Base-by-base conservation (phyloP, 2,329 filamentous ascomycete species). In the Aspergillus novofumigatus region DNA sequence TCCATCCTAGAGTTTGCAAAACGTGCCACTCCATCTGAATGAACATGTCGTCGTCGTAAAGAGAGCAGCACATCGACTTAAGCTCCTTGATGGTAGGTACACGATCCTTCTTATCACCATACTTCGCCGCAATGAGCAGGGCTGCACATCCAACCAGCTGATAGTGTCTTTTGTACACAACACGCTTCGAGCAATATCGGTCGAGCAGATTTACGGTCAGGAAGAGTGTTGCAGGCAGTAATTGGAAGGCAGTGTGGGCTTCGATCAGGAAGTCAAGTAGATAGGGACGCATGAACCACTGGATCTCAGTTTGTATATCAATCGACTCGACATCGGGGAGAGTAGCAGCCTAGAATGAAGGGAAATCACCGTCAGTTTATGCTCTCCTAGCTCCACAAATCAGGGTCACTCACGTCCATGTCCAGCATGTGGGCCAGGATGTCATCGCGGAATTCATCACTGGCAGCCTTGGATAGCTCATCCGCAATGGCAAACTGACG, bases 21-120 rank as follows among this genome's bases (percentile, higher is more conserved):
- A 99, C 93, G 75, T 99, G 94, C 92, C 95, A 97, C 80, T 99
- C 94, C 94, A 99, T 99, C 77, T 99, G 94, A 10, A 92, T 93
- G 79, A 99, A 99, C 94, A 99, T 99, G 78, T 96, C 93, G 51
- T 96, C 92, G 69, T 99, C 94, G 78, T 99, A 99, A 42, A 97
- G 84, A 41, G 90, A 92, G 78, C 94, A 97, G 83, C 94, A 99
- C 94, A 99, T 97, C 65, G 93, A 95, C 83, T 96, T 96, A 63
- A 99, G 82, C 75, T 99, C 94, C 72, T 91, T 87, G 72, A 99
- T 95, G 63, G 95, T 94, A 4, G 94, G 94, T n/a, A 99, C 94
- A 52, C 92, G 87, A 72, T 99, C 94, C 81, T 99, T 99, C 81
- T 94, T 93, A 78, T 99, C 94, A 57, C 93, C 93, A 72, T 97